Conservation (phyloP, 192 early-diverging fungal species). For the Endogone sp. region DNA sequence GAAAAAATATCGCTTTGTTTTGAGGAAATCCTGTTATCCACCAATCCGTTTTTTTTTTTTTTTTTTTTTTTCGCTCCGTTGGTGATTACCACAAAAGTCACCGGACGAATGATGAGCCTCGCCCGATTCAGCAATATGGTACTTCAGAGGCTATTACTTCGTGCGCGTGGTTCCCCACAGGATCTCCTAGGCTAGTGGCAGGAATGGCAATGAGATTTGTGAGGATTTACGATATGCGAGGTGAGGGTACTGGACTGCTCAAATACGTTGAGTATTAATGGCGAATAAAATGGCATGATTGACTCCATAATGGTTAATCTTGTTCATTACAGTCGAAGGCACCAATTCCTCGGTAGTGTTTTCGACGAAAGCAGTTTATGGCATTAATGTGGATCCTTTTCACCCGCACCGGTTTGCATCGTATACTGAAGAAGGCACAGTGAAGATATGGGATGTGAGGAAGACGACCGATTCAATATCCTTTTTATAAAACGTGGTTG, state of each 20-base stretch:
- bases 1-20: too few relatives aligned
- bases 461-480: conserved; percentile 60
- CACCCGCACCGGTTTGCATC: conserved; percentile 65
- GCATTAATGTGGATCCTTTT: conserved; percentile 66
- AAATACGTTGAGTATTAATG: too few relatives aligned
- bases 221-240: conserved; percentile 64
- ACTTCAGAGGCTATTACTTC: conserved; percentile 62
- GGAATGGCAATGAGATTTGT: conserved; percentile 73
- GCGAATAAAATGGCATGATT: too few relatives aligned
- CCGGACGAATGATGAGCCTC: conserved; percentile 14
- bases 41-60: too few relatives aligned
- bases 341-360: conserved; percentile 48
- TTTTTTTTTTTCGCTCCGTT: too few relatives aligned
- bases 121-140: conserved; percentile 56
- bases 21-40: too few relatives aligned
- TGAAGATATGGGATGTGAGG: conserved; percentile 74
- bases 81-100: too few relatives aligned
- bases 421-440: conserved; percentile 58
- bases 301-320: too few relatives aligned
- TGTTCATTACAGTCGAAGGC: conserved; percentile 38
- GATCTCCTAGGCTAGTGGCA: conserved; percentile 55
- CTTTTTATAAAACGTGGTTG: conserved; percentile 16
- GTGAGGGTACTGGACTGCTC: conserved; percentile 27
- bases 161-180: conserved; percentile 57
- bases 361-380: conserved; percentile 66